phyloP scores from a whole-genome alignment of 2,329 filamentous ascomycete species.

The Colletotrichum somersetense region DNA sequence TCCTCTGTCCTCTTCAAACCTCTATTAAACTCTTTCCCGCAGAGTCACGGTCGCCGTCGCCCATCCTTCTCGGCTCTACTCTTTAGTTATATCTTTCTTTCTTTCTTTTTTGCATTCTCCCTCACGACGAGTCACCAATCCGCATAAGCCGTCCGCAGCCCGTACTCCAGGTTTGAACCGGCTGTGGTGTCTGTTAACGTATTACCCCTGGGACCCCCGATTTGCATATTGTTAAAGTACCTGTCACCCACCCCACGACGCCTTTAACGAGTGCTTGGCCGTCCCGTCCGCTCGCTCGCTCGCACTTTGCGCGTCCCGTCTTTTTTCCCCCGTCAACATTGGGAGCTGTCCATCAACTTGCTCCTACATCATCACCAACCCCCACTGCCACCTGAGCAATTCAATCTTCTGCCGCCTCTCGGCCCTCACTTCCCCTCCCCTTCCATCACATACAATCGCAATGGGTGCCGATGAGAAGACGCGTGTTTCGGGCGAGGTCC shows the following conservation, averaged over 20 bases:
- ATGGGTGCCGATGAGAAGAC: conserved; percentile 77
- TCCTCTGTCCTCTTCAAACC: conserved; percentile 16
- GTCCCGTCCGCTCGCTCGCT: conserved; percentile 43
- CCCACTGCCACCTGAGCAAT: conserved; percentile 11
- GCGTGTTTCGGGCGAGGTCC: conserved; percentile 83
- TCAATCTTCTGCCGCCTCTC: conserved; percentile 9
- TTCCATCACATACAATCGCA: conserved; percentile 22
- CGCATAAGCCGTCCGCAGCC: conserved; percentile 30
- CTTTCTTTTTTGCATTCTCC: conserved; percentile 10
- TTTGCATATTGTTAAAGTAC: conserved; percentile 43
- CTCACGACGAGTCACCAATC: conserved; percentile 19
- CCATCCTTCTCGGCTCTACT: conserved; percentile 1
- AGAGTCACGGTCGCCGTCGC: neutral
- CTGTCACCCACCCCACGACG: conserved; percentile 41
- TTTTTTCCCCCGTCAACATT: conserved; percentile 17
- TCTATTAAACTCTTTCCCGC: conserved; percentile 32
- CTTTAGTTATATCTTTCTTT: neutral
- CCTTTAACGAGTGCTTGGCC: conserved; percentile 44
- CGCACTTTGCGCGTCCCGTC: conserved; percentile 35
- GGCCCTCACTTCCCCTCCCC: neutral
- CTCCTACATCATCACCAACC: conserved; percentile 25
- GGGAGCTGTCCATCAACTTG: conserved; percentile 25
- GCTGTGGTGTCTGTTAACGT: conserved; percentile 27
- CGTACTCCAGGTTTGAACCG: conserved; percentile 15
- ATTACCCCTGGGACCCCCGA: conserved; percentile 40